Conservation (phyloP, 768 basidiomycete genomes). For the Suillus ampliporus region DNA sequence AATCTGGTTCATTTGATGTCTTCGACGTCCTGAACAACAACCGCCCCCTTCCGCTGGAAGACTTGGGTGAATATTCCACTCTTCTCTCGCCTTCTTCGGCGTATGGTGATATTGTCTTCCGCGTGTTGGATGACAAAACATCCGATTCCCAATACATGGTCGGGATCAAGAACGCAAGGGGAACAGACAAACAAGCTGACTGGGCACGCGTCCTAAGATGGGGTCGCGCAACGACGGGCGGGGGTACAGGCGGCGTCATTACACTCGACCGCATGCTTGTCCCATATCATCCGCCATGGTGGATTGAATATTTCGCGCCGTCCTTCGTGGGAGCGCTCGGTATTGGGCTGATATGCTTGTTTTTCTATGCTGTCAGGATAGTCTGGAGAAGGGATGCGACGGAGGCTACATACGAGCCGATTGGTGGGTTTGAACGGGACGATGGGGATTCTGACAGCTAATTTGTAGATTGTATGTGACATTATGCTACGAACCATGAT, state of each 20-base stretch:
- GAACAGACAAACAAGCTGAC: slow-evolving; percentile 64
- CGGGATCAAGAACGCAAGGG: slow-evolving; percentile 76
- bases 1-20: slow-evolving; percentile 28
- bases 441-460: slow-evolving; percentile 41
- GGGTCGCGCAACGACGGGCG: slow-evolving; percentile 77
- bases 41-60: slow-evolving; percentile 72
- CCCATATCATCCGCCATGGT: slow-evolving; percentile 90
- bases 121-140: slow-evolving; percentile 49
- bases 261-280: slow-evolving; percentile 82
- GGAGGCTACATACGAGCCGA: slow-evolving; percentile 89
- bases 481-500: slow-evolving; percentile 12
- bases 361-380: slow-evolving; percentile 74
- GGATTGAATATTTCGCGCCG: slow-evolving; percentile 76
- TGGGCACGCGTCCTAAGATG: slow-evolving; percentile 71
- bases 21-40: slow-evolving; percentile 61
- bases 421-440: slow-evolving; percentile 76
- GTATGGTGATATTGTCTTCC: slow-evolving; percentile 88
- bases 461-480: slow-evolving; percentile 26
- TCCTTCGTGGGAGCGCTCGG: slow-evolving; percentile 65
- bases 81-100: slow-evolving; percentile 67
- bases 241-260: slow-evolving; percentile 85
- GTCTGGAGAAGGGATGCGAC: slow-evolving; percentile 78
- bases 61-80: slow-evolving; percentile 77
- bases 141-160: slow-evolving; percentile 61
- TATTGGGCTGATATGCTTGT: slow-evolving; percentile 61